Conservation (phyloP, 2,329 filamentous ascomycete genomes). For the Chaetomium sp. region DNA sequence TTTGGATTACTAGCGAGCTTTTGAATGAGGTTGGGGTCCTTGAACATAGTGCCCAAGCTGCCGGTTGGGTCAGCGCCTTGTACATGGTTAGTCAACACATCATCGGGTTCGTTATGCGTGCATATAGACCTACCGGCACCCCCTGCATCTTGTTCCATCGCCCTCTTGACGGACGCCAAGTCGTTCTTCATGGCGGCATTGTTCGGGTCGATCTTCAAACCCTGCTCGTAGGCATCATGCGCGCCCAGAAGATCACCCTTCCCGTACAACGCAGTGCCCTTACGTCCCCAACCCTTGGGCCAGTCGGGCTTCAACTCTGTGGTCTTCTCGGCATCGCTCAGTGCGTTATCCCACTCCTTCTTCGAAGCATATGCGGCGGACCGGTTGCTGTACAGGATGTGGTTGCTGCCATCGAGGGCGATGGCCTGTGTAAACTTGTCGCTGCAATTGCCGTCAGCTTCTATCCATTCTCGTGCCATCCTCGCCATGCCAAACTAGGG, state of each 20-base stretch:
- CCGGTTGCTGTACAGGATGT: conserved; percentile 97
- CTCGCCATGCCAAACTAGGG: neutral
- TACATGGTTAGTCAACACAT: conserved; percentile 1
- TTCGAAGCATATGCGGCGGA: conserved; percentile 87
- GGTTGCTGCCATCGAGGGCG: conserved; percentile 81
- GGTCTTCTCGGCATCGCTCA: conserved; percentile 90
- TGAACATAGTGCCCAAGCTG: conserved; percentile 91
- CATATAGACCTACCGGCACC: conserved; percentile 28
- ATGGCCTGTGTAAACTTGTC: conserved; percentile 96
- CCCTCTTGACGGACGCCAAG: conserved; percentile 79
- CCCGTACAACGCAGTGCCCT: conserved; percentile 88
- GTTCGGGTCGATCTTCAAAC: conserved; percentile 86
- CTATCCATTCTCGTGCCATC: neutral
- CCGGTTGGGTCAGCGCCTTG: conserved; percentile 60
- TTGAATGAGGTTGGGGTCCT: conserved; percentile 82
- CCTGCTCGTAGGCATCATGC: conserved; percentile 87
- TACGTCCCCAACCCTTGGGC: conserved; percentile 94
- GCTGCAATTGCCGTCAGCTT: conserved; percentile 51
- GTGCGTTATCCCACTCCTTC: conserved; percentile 80
- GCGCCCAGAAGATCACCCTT: conserved; percentile 82
- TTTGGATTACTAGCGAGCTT: conserved; percentile 96
- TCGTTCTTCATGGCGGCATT: conserved; percentile 94
- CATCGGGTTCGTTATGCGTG: neutral
- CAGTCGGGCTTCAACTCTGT: conserved; percentile 96
- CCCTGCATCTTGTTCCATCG: conserved; percentile 73